Evolutionary conservation across 2,329 filamentous ascomycete species (phyloP).

Genomic region (Trichophyton mentagrophytes): DNA sequence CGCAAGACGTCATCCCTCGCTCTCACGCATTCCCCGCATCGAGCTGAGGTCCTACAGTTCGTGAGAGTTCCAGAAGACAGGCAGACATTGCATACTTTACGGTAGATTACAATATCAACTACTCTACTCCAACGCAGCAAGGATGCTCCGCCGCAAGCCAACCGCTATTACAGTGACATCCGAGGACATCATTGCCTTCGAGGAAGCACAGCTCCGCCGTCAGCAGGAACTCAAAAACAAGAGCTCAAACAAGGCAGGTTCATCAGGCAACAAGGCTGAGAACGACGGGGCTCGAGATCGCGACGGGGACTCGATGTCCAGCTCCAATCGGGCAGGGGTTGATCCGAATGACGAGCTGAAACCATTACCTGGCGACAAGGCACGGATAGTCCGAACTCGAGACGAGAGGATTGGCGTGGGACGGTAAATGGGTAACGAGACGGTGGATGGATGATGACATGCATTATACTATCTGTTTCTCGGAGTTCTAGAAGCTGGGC

Average conservation of each 20-base stretch:
- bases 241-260: constrained; percentile 3
- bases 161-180: constrained; percentile 39
- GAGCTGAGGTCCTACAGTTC: background rate
- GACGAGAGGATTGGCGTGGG: constrained; percentile 34
- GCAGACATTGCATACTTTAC: background rate
- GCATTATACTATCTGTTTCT: background rate
- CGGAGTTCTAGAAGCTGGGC: background rate
- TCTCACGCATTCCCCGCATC: background rate
- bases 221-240: constrained; percentile 11
- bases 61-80: background rate
- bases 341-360: constrained; percentile 41
- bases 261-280: background rate
- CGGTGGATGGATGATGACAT: background rate
- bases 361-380: constrained; percentile 38
- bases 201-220: constrained; percentile 28
- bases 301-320: background rate
- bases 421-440: constrained; percentile 4
- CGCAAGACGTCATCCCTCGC: background rate
- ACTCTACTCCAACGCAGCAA: constrained; percentile 4
- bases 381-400: constrained; percentile 34
- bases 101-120: too few species aligned
- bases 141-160: constrained; percentile 40
- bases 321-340: constrained; percentile 17
- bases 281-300: background rate
- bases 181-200: constrained; percentile 37